Base-by-base conservation (phyloP, 306 rosid genomes). In the Fragaria iinumae region DNA sequence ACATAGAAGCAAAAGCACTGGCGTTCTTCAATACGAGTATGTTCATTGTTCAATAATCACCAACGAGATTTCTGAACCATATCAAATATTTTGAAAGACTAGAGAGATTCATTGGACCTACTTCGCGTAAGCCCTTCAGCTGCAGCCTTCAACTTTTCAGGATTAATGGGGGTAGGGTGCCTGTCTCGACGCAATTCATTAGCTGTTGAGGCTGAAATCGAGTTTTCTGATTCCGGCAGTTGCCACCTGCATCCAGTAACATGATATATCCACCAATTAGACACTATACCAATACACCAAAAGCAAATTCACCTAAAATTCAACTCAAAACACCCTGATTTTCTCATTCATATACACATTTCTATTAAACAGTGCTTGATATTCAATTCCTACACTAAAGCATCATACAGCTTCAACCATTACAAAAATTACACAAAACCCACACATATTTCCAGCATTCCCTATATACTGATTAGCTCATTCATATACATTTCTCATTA, bases 121-220 rank as follows among this genome's bases (percentile, higher is more conserved):
- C 98, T 73, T 59, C 86, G 73, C 11, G 88, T 75, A 75, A 94
- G 85, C 67, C 98, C 97, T 84, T 94, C 97, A 70, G 95, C 89
- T 69, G 96, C 96, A 69, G 96, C 98, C 82, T 90, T 94, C 76
- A 92, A 72, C 89, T 94, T 94, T 75, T 92, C 92, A 18, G 97
- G 90, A 77, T 87, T 88, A 62, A 81, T 66, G 23, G 86, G 84
- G 1, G 32, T 59, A 13, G 63, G 41, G 47, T 80, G 78, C 82
- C 81, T 86, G 18, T 95, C 95, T 71, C 32, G 80, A 67, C 96
- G 91, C 96, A 90, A 68, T 18, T 90, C 97, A 79, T 95, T 92
- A 48, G 98, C 97, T 2, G 98, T 95, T 38, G 97, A 95, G 62
- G 97, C 96, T 45, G 84, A 88, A 34, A 84, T 49, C 1, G 83